Percentiles rank a stretch among this genome's conserved stretches.
Conservation (phyloP, 2,329 filamentous ascomycete species). For the Harringtonia aguacate region DNA sequence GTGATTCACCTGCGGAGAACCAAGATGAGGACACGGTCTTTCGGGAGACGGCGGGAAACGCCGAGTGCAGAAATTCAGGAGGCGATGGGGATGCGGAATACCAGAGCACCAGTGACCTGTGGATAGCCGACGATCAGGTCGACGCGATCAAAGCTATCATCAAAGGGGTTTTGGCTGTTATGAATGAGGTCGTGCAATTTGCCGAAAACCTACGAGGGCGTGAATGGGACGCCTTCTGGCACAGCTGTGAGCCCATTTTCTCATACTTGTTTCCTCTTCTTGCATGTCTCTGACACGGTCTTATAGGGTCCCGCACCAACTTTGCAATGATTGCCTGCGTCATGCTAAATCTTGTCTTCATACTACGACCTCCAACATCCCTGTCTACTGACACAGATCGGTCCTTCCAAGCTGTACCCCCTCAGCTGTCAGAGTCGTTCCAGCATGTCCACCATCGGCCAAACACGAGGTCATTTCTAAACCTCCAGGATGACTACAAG, state of each 20-base stretch:
- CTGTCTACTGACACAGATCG: too few species aligned
- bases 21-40: too few species aligned
- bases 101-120: too few species aligned
- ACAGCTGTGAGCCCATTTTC: neutral
- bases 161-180: neutral
- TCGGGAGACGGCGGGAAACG: too few species aligned
- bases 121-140: neutral
- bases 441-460: too few species aligned
- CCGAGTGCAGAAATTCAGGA: too few species aligned
- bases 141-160: neutral
- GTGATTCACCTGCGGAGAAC: neutral
- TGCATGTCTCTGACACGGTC: neutral
- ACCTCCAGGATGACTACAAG: too few species aligned
- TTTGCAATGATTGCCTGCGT: neutral
- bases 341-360: neutral
- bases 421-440: too few species aligned
- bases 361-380: neutral
- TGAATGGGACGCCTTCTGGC: neutral
- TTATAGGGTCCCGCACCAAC: neutral
- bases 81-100: too few species aligned
- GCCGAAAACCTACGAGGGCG: neutral
- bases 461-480: too few species aligned
- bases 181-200: neutral
- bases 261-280: neutral
- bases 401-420: too few species aligned